Conservation (phyloP, 2,329 filamentous ascomycete species). For the Sodiomyces alkalinus region DNA sequence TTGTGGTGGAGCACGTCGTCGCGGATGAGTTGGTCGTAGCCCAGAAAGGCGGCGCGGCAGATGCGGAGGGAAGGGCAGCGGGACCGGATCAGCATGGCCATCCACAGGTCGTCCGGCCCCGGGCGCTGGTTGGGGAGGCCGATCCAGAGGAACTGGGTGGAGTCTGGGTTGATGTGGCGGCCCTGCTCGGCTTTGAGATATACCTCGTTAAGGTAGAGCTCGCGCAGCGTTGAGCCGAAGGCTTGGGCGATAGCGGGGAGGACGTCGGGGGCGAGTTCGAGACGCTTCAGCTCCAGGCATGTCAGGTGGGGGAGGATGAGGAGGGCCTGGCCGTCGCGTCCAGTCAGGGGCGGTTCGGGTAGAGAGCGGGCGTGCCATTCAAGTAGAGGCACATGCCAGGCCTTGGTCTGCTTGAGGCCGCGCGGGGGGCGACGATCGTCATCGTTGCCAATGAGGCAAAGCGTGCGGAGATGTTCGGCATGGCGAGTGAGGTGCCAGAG, state of each 20-base stretch:
- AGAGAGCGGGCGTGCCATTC: conserved; percentile 25
- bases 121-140: conserved; percentile 27
- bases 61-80: conserved; percentile 19
- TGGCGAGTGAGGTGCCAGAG: conserved; percentile 34
- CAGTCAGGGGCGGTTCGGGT: conserved; percentile 20
- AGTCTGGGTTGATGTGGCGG: conserved; percentile 16
- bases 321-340: background rate
- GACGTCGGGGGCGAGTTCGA: conserved; percentile 21
- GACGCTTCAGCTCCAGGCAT: conserved; percentile 26
- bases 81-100: conserved; percentile 25
- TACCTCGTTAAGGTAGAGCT: conserved; percentile 30
- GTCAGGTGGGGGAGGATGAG: conserved; percentile 20
- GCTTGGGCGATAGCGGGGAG: conserved; percentile 18
- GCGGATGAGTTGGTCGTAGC: conserved; percentile 24
- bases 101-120: conserved; percentile 20
- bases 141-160: conserved; percentile 25
- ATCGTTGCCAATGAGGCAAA: conserved; percentile 33
- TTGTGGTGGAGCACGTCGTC: conserved; percentile 14
- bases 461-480: conserved; percentile 25
- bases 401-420: conserved; percentile 21
- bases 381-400: conserved; percentile 18
- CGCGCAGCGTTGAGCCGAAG: conserved; percentile 22
- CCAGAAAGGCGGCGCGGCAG: conserved; percentile 27
- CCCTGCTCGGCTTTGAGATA: conserved; percentile 23
- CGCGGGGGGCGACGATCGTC: conserved; percentile 21